A percentile compares a stretch with the other conserved stretches of the same genome.
phyloP scores from a whole-genome alignment of 352 stramenopile genomes.

The Phytopythium oedochilum region DNA sequence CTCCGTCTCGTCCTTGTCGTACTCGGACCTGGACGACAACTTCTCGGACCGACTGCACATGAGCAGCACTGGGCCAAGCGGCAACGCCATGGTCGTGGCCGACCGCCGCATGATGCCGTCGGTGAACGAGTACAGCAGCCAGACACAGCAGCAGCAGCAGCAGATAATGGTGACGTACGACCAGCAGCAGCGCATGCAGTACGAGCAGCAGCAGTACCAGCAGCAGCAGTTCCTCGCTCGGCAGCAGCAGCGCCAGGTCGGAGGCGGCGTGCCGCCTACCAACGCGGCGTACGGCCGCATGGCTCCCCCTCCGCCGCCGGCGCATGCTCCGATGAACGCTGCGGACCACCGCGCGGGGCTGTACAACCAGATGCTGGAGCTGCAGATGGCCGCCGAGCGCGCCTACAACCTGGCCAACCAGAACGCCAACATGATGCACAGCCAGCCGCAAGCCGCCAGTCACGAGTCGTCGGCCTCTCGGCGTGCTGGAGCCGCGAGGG shows the following conservation, averaged over 20 bases:
- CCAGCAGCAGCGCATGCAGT: slow-evolving; percentile 21
- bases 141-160: too few relatives aligned
- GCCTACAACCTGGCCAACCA: slow-evolving; percentile 73
- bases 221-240: slow-evolving; percentile 28
- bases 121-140: slow-evolving; percentile 21
- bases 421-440: slow-evolving; percentile 56
- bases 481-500: too few relatives aligned
- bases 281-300: background rate
- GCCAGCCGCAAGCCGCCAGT: slow-evolving; percentile 4
- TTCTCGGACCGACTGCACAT: slow-evolving; percentile 18
- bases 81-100: slow-evolving; percentile 10
- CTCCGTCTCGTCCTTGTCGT: slow-evolving; percentile 40
- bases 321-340: background rate
- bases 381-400: slow-evolving; percentile 61
- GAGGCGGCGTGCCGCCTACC: background rate
- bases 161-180: slow-evolving; percentile 19
- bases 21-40: slow-evolving; percentile 45
- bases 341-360: slow-evolving; percentile 30
- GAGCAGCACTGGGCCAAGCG: slow-evolving; percentile 13
- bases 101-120: slow-evolving; percentile 41
- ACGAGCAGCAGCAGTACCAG: slow-evolving; percentile 29
- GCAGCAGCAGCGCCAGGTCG: slow-evolving; percentile 10
- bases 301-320: background rate
- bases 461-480: too few relatives aligned
- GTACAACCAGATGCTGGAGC: slow-evolving; percentile 78